A percentile compares a stretch with the other conserved stretches of the same genome.
These are phyloP conservation scores for Candida pseudofarinosa DNA, from an alignment of 805 yeast genomes.

Conservation along the genomic window DNA sequence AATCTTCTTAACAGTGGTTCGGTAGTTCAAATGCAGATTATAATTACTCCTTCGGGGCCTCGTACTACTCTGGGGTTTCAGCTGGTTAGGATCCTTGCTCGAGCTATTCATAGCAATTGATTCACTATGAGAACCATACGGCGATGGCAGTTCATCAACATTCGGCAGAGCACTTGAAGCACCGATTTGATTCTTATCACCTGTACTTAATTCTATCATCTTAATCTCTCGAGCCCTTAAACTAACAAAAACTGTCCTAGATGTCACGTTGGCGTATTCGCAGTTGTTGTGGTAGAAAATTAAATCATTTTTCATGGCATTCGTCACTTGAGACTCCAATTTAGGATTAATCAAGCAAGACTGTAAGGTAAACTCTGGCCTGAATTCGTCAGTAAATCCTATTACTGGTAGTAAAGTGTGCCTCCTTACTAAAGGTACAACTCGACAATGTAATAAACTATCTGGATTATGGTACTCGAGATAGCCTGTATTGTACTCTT, in stretches of 20 bases:
- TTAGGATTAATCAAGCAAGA: conserved; percentile 51
- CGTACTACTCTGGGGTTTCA: neutral
- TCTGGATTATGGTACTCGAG: conserved; percentile 11
- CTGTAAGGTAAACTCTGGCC: conserved; percentile 52
- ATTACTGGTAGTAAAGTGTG: conserved; percentile 28
- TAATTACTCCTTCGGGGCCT: neutral
- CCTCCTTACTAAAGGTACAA: conserved; percentile 10
- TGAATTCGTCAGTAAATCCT: conserved; percentile 46
- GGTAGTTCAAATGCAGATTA: conserved; percentile 15
- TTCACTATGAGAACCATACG: neutral
- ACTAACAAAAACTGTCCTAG: conserved; percentile 40
- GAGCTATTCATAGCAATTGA: neutral
- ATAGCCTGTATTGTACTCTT: conserved; percentile 5
- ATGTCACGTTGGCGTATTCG: conserved; percentile 23
- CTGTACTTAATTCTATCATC: conserved; percentile 34
- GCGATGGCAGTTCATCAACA: neutral
- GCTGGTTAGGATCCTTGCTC: neutral
- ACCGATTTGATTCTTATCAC: neutral
- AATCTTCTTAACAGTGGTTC: conserved; percentile 33
- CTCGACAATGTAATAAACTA: conserved; percentile 3
- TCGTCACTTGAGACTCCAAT: conserved; percentile 44
- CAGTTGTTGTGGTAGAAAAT: conserved; percentile 38
- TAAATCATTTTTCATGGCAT: conserved; percentile 52
- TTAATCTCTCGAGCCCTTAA: conserved; percentile 44
- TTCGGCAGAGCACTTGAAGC: neutral